These are phyloP conservation scores for Fusarium sp. DNA, from an alignment of 2,329 filamentous ascomycete species.

Conservation along the genomic window DNA sequence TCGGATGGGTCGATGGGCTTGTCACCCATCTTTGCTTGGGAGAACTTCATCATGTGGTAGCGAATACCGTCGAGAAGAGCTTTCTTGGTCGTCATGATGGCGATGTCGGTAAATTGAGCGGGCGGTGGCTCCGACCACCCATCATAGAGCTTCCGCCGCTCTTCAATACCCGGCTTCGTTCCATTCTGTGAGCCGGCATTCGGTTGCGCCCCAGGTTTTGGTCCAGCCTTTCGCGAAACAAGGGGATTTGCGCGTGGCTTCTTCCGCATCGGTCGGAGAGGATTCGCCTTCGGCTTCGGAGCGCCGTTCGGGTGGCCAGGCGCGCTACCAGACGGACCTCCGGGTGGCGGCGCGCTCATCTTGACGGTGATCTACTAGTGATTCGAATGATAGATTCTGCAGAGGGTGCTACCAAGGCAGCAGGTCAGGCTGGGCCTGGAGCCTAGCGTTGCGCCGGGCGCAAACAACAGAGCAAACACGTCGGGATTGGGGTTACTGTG, in stretches of 20 bases:
- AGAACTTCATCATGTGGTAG: slow-evolving; percentile 87
- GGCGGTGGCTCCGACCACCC: slow-evolving; percentile 68
- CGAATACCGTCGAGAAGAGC: slow-evolving; percentile 82
- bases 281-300: slow-evolving; percentile 48
- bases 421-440: slow-evolving; percentile 22
- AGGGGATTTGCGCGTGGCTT: slow-evolving; percentile 68
- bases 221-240: slow-evolving; percentile 62
- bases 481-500: not conserved
- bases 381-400: not conserved
- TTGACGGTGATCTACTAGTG: slow-evolving; percentile 19
- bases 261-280: slow-evolving; percentile 54
- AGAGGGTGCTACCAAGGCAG: slow-evolving; percentile 13
- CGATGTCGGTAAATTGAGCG: slow-evolving; percentile 64
- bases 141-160: slow-evolving; percentile 58
- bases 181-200: slow-evolving; percentile 41
- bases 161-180: slow-evolving; percentile 51
- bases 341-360: slow-evolving; percentile 59
- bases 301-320: slow-evolving; percentile 49
- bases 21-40: slow-evolving; percentile 64
- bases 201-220: slow-evolving; percentile 38
- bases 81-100: slow-evolving; percentile 85
- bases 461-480: slow-evolving; percentile 4
- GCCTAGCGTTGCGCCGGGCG: slow-evolving; percentile 30
- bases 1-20: slow-evolving; percentile 75
- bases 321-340: slow-evolving; percentile 39